Evolutionary conservation across 768 basidiomycete species (phyloP).

Genomic region (Lactarius pseudohatsudake): DNA sequence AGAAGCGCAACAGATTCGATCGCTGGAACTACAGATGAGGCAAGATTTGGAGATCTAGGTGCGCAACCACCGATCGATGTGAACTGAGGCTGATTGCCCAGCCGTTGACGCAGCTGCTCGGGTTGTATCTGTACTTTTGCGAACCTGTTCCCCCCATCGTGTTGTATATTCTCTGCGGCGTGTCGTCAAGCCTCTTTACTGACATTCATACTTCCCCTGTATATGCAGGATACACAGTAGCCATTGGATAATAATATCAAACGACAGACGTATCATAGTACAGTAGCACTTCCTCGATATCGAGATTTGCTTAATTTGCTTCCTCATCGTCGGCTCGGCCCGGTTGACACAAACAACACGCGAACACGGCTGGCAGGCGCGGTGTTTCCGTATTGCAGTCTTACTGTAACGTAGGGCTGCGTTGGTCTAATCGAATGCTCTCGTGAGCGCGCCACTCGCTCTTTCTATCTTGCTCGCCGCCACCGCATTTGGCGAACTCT

Average conservation of each 20-base stretch:
- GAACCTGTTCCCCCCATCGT: not conserved
- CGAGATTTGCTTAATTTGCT: not conserved
- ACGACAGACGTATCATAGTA: not conserved
- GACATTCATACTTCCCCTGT: not conserved
- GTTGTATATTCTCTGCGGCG: not conserved
- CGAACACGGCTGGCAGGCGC: not conserved
- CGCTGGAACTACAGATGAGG: conserved; percentile 25
- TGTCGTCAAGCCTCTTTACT: not conserved
- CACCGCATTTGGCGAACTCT: not conserved
- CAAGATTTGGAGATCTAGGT: conserved; percentile 23
- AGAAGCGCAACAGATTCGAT: conserved; percentile 18
- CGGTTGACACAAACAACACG: not conserved
- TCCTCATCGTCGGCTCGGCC: not conserved
- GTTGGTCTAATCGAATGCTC: not conserved
- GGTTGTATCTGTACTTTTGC: not conserved
- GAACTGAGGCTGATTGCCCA: not conserved
- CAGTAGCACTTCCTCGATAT: not conserved
- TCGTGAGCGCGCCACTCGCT: not conserved
- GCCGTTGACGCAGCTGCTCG: no score
- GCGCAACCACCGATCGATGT: not conserved
- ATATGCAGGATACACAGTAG: not conserved
- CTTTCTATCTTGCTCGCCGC: not conserved
- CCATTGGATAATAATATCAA: not conserved
- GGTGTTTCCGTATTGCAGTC: not conserved
- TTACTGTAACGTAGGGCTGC: not conserved